Base-by-base conservation (phyloP, 2,329 filamentous ascomycete species). In the Eutypella sp. region DNA sequence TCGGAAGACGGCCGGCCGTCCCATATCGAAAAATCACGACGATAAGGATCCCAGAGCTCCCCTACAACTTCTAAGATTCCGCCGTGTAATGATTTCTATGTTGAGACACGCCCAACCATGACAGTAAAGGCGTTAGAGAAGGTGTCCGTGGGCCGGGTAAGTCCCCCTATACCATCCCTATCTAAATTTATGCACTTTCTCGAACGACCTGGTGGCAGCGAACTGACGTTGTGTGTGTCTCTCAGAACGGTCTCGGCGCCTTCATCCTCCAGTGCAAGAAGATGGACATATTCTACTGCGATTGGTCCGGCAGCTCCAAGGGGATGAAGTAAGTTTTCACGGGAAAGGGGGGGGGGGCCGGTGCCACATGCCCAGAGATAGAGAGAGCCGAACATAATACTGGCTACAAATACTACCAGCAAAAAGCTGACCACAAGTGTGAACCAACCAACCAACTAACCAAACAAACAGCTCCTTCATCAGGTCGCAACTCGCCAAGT, bases 211-310 rank as follows among this genome's bases (percentile, higher is more conserved):
- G n/a, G n/a, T n/a, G n/a, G n/a, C n/a, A n/a, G n/a, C n/a, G n/a
- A n/a, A 36, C 23, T 22, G 15, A 31, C 18, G 20, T n/a, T 8
- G 11, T 40, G 24, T 47, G 19, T 40, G 18, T 33, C 41, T 29
- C 47, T 44, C 29, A 97, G 91, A 97, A 99, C 74, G 93, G 93
- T 77, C 78, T 97, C 57, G 92, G 92, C 61, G 88, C 91, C 66
- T 97, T 97, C 75, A 89, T 99, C 69, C 81, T 96, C 47, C 92
- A 96, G 75, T 99, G 93, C 82, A 95, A 89, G 76, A 87, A 85
- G 64, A 76, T 99, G 67, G 89, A 96, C 67, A 89, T 99, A 64
- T 88, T 95, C 73, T 99, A 96, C 75, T 97, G 93, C 75, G 90
- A 97, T 77, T 91, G 87, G 81, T 89, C 87, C 47, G 93, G 91